Conservation (phyloP, 495 filamentous ascomycete species). For the Pyronema domesticum region DNA sequence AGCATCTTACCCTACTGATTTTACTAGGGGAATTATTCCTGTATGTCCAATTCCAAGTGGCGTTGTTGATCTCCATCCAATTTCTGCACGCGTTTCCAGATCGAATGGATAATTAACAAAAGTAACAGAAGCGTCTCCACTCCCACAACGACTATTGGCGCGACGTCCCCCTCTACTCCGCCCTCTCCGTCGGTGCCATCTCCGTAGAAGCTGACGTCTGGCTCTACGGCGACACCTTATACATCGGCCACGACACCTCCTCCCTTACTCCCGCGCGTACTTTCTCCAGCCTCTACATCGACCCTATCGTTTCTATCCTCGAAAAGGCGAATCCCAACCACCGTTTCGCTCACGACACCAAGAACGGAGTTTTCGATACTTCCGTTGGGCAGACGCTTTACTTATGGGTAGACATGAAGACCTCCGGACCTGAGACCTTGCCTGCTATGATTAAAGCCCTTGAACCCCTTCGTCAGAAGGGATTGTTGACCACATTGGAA, state of each 20-base stretch:
- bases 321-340: conserved; percentile 33
- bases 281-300: conserved; percentile 44
- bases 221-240: conserved; percentile 52
- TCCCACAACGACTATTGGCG: conserved; percentile 93
- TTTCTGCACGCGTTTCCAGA: background rate
- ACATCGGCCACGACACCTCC: conserved; percentile 39
- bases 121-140: conserved; percentile 27
- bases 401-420: conserved; percentile 60
- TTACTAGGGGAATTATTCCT: conserved; percentile 27
- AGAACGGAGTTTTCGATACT: conserved; percentile 44
- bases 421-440: conserved; percentile 32
- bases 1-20: conserved; percentile 55
- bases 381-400: conserved; percentile 43
- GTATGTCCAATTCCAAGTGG: background rate
- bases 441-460: conserved; percentile 42
- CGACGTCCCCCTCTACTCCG: conserved; percentile 44
- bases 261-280: conserved; percentile 39
- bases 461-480: conserved; percentile 43
- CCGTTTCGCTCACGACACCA: background rate
- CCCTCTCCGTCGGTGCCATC: conserved; percentile 49
- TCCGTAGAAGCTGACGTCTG: conserved; percentile 78
- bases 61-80: background rate
- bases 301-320: conserved; percentile 42
- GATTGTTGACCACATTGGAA: conserved; percentile 42
- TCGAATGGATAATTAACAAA: background rate